Evolutionary conservation across 2,329 filamentous ascomycete genomes (phyloP).

Genomic region (Chrysoporthe cubensis): DNA sequence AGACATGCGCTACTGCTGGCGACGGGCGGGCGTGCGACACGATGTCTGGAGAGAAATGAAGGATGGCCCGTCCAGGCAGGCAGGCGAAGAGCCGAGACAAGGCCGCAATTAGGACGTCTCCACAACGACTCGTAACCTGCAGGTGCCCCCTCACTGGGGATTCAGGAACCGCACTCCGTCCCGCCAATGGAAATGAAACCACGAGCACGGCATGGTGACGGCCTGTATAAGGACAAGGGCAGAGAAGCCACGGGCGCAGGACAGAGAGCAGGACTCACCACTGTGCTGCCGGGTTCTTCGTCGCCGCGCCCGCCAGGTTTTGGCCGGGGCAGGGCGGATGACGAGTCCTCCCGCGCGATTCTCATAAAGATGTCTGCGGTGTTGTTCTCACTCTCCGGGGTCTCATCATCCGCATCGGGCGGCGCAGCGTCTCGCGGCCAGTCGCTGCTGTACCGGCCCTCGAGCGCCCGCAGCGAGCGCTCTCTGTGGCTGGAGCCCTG

Average conservation of each 20-base stretch:
- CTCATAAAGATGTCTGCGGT: conserved; percentile 62
- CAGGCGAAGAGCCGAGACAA: conserved; percentile 23
- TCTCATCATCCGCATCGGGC: conserved; percentile 50
- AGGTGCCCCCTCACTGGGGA: conserved; percentile 21
- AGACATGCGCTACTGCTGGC: conserved; percentile 27
- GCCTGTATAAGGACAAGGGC: not conserved
- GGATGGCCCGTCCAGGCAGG: conserved; percentile 18
- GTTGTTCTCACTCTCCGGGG: conserved; percentile 39
- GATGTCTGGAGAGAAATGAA: conserved; percentile 19
- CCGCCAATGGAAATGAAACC: conserved; percentile 19
- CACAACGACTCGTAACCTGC: conserved; percentile 27
- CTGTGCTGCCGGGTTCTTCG: conserved; percentile 34
- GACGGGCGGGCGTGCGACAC: conserved; percentile 13
- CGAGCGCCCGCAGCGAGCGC: conserved; percentile 54
- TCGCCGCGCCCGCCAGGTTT: conserved; percentile 40
- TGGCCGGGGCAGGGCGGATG: conserved; percentile 37
- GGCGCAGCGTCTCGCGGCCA: conserved; percentile 43
- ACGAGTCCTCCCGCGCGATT: conserved; percentile 59
- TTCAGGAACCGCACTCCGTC: conserved; percentile 25
- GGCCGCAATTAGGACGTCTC: conserved; percentile 24
- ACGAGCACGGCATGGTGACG: not conserved
- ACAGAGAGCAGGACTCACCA: conserved; percentile 20
- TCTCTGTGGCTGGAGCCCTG: conserved; percentile 52
- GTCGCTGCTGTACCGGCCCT: conserved; percentile 48
- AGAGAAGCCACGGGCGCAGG: not conserved